Conservation (phyloP, 108 stramenopile species). For the Skeletonema costatum region DNA sequence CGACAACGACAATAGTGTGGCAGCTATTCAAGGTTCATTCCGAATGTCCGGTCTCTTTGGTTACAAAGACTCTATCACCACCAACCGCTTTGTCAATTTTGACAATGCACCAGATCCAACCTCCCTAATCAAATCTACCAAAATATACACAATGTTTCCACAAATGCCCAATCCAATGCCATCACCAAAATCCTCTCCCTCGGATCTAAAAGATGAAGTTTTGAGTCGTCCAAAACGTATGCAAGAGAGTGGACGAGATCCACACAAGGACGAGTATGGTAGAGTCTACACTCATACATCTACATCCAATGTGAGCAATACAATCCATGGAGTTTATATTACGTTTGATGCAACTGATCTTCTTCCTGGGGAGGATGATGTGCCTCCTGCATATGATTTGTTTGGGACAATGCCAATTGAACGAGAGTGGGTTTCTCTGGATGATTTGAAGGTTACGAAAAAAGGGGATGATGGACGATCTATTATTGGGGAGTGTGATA, state of each 20-base stretch:
- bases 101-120: conserved; percentile 6
- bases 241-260: conserved; percentile 33
- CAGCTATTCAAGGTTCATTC: conserved; percentile 45
- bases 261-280: conserved; percentile 28
- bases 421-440: conserved; percentile 25
- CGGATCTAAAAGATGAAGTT: conserved; percentile 26
- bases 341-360: conserved; percentile 28
- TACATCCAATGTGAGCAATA: conserved; percentile 44
- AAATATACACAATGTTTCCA: conserved; percentile 46
- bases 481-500: conserved; percentile 18
- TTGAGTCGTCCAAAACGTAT: conserved; percentile 25
- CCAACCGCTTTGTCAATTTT: conserved; percentile 7
- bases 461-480: background rate
- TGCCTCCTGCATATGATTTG: conserved; percentile 31
- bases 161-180: conserved; percentile 51
- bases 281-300: conserved; percentile 45
- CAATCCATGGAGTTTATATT: conserved; percentile 44
- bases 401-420: conserved; percentile 22
- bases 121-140: conserved; percentile 10
- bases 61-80: background rate
- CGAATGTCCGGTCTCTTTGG: conserved; percentile 48
- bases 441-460: conserved; percentile 18
- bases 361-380: conserved; percentile 4
- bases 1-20: conserved; percentile 27
- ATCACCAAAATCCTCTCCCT: conserved; percentile 20